phyloP scores from a whole-genome alignment of 305 asterid genomes.

The Rubia tinctorum region DNA sequence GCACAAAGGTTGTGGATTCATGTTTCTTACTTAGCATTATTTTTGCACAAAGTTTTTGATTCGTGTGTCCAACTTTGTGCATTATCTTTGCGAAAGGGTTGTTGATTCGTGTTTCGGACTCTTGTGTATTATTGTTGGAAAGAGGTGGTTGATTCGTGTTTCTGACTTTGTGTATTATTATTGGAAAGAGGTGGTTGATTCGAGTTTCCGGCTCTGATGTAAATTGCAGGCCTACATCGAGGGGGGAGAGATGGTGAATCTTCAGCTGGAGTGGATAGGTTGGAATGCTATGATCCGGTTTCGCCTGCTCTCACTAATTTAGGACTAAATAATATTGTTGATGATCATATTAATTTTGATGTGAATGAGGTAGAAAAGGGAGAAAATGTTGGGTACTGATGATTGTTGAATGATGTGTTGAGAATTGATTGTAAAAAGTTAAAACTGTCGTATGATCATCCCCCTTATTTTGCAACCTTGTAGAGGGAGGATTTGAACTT shows the following conservation, averaged over 20 bases:
- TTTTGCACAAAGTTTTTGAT: no score
- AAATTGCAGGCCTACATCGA: slow-evolving; percentile 61
- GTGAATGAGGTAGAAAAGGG: slow-evolving; percentile 39
- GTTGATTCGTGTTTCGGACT: no score
- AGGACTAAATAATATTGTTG: slow-evolving; percentile 44
- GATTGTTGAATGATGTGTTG: no score
- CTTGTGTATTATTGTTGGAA: no score
- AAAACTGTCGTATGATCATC: slow-evolving; percentile 1
- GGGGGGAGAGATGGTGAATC: slow-evolving; percentile 68
- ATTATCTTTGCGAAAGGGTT: no score
- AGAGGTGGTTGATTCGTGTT: no score
- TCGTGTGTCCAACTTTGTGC: background rate
- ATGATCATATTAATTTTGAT: slow-evolving; percentile 44
- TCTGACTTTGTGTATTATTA: background rate
- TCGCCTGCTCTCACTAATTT: slow-evolving; percentile 40
- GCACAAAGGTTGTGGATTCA: background rate
- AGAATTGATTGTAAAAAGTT: slow-evolving; percentile 39
- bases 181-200: background rate
- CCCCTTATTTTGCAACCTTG: slow-evolving; percentile 17
- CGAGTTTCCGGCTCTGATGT: background rate
- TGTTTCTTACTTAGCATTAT: background rate
- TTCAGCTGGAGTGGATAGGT: slow-evolving; percentile 34
- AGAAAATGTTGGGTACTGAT: slow-evolving; percentile 12
- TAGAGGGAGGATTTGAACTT: slow-evolving; percentile 29
- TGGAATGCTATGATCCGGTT: slow-evolving; percentile 24